phyloP scores from a whole-genome alignment of 2,329 filamentous ascomycete species.

The Sporothrix humicola region DNA sequence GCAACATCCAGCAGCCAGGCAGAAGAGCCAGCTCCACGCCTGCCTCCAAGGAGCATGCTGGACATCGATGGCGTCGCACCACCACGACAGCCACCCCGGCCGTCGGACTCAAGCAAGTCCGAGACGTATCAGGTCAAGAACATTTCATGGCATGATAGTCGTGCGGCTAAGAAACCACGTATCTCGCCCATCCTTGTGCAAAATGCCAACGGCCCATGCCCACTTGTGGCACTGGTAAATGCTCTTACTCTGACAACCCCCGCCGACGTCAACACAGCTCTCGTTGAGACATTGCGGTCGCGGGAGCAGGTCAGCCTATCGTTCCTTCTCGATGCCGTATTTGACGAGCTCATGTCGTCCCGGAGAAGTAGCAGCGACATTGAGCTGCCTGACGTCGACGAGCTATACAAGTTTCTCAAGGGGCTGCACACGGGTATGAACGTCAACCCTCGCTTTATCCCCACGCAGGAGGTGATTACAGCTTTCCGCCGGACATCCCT shows the following conservation, averaged over 20 bases:
- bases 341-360: slow-evolving; percentile 89
- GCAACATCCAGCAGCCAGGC: neutral
- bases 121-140: slow-evolving; percentile 96
- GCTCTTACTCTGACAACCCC: slow-evolving; percentile 85
- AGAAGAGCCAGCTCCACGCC: slow-evolving; percentile 42
- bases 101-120: slow-evolving; percentile 54
- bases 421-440: slow-evolving; percentile 97
- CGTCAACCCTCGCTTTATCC: slow-evolving; percentile 87
- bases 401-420: slow-evolving; percentile 85
- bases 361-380: slow-evolving; percentile 66
- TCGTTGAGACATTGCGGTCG: slow-evolving; percentile 77
- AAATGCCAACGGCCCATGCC: slow-evolving; percentile 93
- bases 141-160: slow-evolving; percentile 79
- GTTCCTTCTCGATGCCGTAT: slow-evolving; percentile 83
- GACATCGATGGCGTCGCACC: slow-evolving; percentile 38
- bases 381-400: slow-evolving; percentile 80
- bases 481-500: slow-evolving; percentile 60
- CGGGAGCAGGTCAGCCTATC: slow-evolving; percentile 88
- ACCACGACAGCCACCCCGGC: slow-evolving; percentile 48
- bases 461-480: slow-evolving; percentile 55
- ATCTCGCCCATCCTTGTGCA: slow-evolving; percentile 89
- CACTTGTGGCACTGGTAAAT: slow-evolving; percentile 90
- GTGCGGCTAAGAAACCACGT: slow-evolving; percentile 64
- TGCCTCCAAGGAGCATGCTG: slow-evolving; percentile 36
- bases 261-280: slow-evolving; percentile 66